phyloP scores from a whole-genome alignment of 352 stramenopile genomes.

The Pythium brachiatum region DNA sequence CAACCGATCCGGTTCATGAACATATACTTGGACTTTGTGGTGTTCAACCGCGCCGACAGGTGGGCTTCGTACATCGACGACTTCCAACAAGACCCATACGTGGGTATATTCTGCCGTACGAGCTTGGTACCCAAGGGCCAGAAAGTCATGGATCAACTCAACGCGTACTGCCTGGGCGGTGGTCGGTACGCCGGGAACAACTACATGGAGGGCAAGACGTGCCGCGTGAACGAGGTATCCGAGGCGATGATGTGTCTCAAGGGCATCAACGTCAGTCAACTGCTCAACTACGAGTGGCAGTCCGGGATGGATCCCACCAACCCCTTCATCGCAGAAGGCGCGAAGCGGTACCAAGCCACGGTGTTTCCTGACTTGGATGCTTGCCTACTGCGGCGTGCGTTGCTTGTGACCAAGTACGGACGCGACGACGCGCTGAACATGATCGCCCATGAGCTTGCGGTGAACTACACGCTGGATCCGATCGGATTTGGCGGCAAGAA shows the following conservation, averaged over 20 bases:
- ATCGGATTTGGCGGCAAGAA: constrained; percentile 16
- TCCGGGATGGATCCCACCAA: constrained; percentile 7
- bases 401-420: constrained; percentile 2
- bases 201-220: constrained; percentile 6
- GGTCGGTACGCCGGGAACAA: constrained; percentile 13
- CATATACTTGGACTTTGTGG: constrained; percentile 25
- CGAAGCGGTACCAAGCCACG: constrained; percentile 5
- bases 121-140: constrained; percentile 11
- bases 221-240: constrained; percentile 21
- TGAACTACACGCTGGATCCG: constrained; percentile 18
- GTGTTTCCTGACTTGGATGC: constrained; percentile 12
- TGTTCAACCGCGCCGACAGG: constrained; percentile 15
- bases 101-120: constrained; percentile 22
- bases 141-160: neutral
- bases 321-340: constrained; percentile 13
- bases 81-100: constrained; percentile 20
- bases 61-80: constrained; percentile 19
- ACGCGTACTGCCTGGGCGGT: constrained; percentile 3
- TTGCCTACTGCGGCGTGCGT: constrained; percentile 16
- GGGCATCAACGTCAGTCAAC: constrained; percentile 17
- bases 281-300: constrained; percentile 29
- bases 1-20: constrained; percentile 27
- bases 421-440: constrained; percentile 13
- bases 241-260: constrained; percentile 26
- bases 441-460: constrained; percentile 17